Percentiles rank a stretch among this genome's conserved stretches.
phyloP scores from a whole-genome alignment of 2,329 filamentous ascomycete genomes.

The Geosmithia flava region DNA sequence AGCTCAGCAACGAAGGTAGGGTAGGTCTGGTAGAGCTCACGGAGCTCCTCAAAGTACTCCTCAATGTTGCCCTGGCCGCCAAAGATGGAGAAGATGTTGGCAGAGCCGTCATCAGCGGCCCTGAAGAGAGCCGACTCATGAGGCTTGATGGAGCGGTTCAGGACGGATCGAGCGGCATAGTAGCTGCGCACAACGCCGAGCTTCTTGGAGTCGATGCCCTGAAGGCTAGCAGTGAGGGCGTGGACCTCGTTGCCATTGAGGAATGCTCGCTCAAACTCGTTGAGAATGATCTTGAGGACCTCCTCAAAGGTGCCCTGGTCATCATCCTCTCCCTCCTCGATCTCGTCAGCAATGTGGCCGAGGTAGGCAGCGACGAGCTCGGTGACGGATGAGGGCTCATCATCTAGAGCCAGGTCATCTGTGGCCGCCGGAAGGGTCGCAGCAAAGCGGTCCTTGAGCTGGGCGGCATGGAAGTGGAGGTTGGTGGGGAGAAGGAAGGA shows the following conservation, averaged over 20 bases:
- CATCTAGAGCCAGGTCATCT: slow-evolving; percentile 94
- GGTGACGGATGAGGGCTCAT: slow-evolving; percentile 91
- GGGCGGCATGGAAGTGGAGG: slow-evolving; percentile 90
- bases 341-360: slow-evolving; percentile 76
- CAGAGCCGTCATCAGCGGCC: slow-evolving; percentile 72
- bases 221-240: slow-evolving; percentile 70
- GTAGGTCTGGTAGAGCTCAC: slow-evolving; percentile 85
- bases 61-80: slow-evolving; percentile 98
- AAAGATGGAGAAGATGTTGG: slow-evolving; percentile 85
- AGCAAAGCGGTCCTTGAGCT: slow-evolving; percentile 84
- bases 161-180: slow-evolving; percentile 75
- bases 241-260: slow-evolving; percentile 94
- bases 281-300: slow-evolving; percentile 81
- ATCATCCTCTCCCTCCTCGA: slow-evolving; percentile 87
- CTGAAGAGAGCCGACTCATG: slow-evolving; percentile 90
- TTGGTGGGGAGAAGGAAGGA: slow-evolving; percentile 91
- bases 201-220: slow-evolving; percentile 85
- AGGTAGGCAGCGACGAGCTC: slow-evolving; percentile 92
- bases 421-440: slow-evolving; percentile 79
- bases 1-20: slow-evolving; percentile 82
- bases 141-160: slow-evolving; percentile 75
- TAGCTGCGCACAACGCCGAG: slow-evolving; percentile 81
- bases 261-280: slow-evolving; percentile 94
- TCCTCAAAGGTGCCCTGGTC: slow-evolving; percentile 80
- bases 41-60: slow-evolving; percentile 97